These are phyloP conservation scores for Debaryomyces maramus DNA, from an alignment of 805 yeast species.

Conservation along the genomic window DNA sequence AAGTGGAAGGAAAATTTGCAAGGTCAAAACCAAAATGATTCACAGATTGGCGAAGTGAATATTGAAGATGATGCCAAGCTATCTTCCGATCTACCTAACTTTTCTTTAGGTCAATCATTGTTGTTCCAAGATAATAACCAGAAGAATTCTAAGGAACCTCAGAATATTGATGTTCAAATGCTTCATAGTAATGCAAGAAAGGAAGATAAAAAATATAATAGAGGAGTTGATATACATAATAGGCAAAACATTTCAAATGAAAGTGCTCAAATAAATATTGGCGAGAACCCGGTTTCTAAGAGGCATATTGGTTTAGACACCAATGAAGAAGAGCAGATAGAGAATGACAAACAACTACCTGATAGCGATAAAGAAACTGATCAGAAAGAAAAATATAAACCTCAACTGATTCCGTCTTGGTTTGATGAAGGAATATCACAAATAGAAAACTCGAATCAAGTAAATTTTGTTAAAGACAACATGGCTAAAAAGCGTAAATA, in stretches of 20 bases:
- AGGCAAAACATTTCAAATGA: not conserved
- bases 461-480: not conserved
- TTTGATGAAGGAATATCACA: conserved; percentile 16
- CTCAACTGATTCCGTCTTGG: conserved; percentile 32
- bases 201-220: not conserved
- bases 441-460: conserved; percentile 5
- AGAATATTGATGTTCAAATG: not conserved
- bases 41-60: not conserved
- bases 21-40: not conserved
- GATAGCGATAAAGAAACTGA: conserved; percentile 10
- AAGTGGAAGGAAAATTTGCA: not conserved
- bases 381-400: conserved; percentile 6
- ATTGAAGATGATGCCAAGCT: not conserved
- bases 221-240: not conserved
- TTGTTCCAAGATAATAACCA: conserved; percentile 4
- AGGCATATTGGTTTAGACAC: conserved; percentile 1
- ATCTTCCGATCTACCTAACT: not conserved
- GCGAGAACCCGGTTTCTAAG: conserved; percentile 2
- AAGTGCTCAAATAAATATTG: not conserved
- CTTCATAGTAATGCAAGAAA: not conserved
- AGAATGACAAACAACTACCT: conserved; percentile 6
- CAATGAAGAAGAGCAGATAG: not conserved
- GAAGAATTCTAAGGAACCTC: not conserved
- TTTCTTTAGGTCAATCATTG: conserved; percentile 11
- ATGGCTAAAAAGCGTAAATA: conserved; percentile 5